Percentiles rank a stretch among this genome's conserved stretches.
These are phyloP conservation scores for Coriaria nepalensis DNA, from an alignment of 306 rosid species.

Conservation along the genomic window DNA sequence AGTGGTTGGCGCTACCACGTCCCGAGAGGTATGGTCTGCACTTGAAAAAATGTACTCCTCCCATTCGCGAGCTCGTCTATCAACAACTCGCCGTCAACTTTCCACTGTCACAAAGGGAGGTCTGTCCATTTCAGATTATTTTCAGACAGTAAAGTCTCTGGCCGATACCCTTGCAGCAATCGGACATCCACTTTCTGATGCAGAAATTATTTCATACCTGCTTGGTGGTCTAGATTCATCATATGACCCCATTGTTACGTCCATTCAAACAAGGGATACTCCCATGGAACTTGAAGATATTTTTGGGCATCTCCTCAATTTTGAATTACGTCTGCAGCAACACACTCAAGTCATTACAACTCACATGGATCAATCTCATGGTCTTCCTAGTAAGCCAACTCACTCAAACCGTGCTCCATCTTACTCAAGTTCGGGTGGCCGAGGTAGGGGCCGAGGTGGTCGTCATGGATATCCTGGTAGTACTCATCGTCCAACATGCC, in stretches of 20 bases:
- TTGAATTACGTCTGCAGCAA: no score
- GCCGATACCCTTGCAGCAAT: neutral
- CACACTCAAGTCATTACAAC: no score
- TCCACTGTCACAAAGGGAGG: neutral
- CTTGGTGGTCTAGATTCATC: neutral
- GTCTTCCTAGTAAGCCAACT: neutral
- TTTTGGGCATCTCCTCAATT: neutral
- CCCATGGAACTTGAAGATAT: neutral
- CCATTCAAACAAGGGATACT: neutral
- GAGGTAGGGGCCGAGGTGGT: neutral
- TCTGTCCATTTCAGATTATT: neutral
- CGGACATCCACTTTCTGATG: neutral
- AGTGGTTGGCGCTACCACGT: neutral
- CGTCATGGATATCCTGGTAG: neutral
- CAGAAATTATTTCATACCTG: neutral
- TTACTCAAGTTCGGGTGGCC: neutral
- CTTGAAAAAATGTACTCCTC: neutral
- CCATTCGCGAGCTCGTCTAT: neutral
- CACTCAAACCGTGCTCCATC: neutral
- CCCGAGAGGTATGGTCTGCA: neutral
- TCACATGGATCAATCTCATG: neutral
- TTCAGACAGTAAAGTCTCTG: neutral
- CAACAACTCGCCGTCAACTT: neutral
- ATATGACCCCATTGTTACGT: neutral
- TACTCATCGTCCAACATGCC: neutral